Evolutionary conservation across 1,284 basidiomycete genomes (phyloP).

Genomic region (Mycosarcoma mackinlayi): DNA sequence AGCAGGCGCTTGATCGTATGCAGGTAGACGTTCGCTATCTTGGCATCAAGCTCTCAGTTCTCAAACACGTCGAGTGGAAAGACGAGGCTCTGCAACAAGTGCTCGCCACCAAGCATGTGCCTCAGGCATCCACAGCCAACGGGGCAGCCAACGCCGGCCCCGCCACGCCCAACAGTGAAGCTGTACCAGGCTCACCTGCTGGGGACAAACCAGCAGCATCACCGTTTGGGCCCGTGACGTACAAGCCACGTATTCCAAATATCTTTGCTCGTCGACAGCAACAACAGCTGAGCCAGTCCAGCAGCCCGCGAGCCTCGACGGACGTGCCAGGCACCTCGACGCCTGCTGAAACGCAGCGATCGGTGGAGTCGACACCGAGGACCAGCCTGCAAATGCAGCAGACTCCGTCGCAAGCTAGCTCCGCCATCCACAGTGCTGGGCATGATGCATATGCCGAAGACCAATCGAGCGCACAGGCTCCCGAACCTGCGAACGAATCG

Average conservation of each 20-base stretch:
- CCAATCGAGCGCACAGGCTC: neutral
- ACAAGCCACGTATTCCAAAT: conserved; percentile 47
- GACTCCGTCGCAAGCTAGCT: neutral
- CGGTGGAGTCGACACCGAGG: conserved; percentile 31
- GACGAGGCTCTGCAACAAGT: conserved; percentile 48
- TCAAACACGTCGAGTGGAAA: conserved; percentile 59
- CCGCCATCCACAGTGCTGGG: neutral
- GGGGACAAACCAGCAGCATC: conserved; percentile 28
- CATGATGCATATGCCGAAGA: neutral
- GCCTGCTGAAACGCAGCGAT: conserved; percentile 11
- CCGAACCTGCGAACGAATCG: neutral
- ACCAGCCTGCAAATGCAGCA: conserved; percentile 33
- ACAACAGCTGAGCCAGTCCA: conserved; percentile 28
- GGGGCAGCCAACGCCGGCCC: conserved; percentile 21
- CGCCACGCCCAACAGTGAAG: conserved; percentile 28
- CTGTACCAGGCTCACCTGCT: conserved; percentile 31
- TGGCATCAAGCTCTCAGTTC: conserved; percentile 46
- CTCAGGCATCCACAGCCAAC: conserved; percentile 19
- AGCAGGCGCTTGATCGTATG: conserved; percentile 44
- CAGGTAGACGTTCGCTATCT: conserved; percentile 50
- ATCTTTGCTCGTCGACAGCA: conserved; percentile 51
- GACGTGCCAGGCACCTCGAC: conserved; percentile 20
- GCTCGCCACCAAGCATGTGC: conserved; percentile 25
- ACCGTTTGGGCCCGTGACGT: conserved; percentile 37
- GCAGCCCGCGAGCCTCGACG: conserved; percentile 31